Evolutionary conservation across 228 moss, liverwort and hornwort species (phyloP).

Genomic region (Sphagnum fallax): DNA sequence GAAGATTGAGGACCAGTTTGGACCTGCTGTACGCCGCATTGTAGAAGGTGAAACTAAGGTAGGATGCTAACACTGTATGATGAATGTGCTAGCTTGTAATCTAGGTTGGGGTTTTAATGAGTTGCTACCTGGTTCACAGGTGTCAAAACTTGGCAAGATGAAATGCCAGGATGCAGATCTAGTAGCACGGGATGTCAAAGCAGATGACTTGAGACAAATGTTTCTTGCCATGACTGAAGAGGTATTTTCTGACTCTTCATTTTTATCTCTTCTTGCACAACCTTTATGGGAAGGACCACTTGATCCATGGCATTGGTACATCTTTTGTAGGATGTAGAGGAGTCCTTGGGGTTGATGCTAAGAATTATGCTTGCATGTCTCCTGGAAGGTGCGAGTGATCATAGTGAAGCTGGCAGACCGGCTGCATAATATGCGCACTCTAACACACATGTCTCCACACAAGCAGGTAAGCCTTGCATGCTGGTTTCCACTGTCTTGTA

Average conservation of each 20-base stretch:
- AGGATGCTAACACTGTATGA: background rate
- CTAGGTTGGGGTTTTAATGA: background rate
- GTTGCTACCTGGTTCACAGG: conserved; percentile 33
- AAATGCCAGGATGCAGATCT: conserved; percentile 75
- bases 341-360: background rate
- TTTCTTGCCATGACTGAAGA: conserved; percentile 99
- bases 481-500: background rate
- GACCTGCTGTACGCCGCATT: conserved; percentile 85
- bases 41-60: conserved; percentile 99
- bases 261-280: background rate
- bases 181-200: conserved; percentile 82
- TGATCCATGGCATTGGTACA: too few relatives aligned
- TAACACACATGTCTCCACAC: conserved; percentile 82
- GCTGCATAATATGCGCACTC: conserved; percentile 95
- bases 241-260: conserved; percentile 17
- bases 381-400: conserved; percentile 84
- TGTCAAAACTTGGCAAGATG: conserved; percentile 99
- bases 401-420: conserved; percentile 98
- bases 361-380: background rate
- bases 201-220: conserved; percentile 99
- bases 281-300: background rate
- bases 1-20: conserved; percentile 90
- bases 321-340: background rate
- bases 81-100: background rate
- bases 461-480: conserved; percentile 63